phyloP scores from a whole-genome alignment of 805 yeast species.

The Nakazawaea ishiwadae region DNA sequence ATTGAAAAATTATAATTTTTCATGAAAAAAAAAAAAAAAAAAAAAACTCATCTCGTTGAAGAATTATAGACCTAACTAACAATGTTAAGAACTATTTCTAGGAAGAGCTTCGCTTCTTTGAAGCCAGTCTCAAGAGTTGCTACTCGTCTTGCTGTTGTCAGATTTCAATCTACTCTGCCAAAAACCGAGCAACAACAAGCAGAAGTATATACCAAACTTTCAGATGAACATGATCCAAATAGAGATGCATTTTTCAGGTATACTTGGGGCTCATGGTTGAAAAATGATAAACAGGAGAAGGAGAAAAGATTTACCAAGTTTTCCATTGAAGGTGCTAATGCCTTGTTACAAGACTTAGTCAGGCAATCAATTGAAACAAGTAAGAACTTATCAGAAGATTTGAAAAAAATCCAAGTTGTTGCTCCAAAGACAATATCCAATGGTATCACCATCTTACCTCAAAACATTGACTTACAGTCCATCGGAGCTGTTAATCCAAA shows the following conservation, averaged over 20 bases:
- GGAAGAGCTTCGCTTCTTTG: background rate
- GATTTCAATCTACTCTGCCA: slow-evolving; percentile 6
- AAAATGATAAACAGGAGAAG: slow-evolving; percentile 70
- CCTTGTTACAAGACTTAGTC: slow-evolving; percentile 42
- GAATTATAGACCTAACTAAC: background rate
- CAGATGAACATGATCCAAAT: slow-evolving; percentile 61
- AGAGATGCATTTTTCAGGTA: slow-evolving; percentile 76
- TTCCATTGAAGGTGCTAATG: slow-evolving; percentile 71
- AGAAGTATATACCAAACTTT: slow-evolving; percentile 50
- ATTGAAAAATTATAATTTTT: background rate
- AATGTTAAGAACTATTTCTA: background rate
- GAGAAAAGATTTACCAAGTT: slow-evolving; percentile 74
- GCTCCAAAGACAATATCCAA: slow-evolving; percentile 21
- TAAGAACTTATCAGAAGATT: slow-evolving; percentile 14
- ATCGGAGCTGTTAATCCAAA: slow-evolving; percentile 41
- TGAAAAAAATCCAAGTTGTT: background rate
- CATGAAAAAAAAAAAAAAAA: background rate
- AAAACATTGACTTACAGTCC: slow-evolving; percentile 38
- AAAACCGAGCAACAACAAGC: slow-evolving; percentile 20
- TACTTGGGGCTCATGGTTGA: slow-evolving; percentile 95
- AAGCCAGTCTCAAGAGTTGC: background rate
- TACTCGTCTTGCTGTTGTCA: background rate
- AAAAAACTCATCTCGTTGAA: background rate
- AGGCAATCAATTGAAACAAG: slow-evolving; percentile 30
- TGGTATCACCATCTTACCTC: slow-evolving; percentile 29